Conservation (phyloP, 2,329 filamentous ascomycete species). For the Acrocalymma vagum region DNA sequence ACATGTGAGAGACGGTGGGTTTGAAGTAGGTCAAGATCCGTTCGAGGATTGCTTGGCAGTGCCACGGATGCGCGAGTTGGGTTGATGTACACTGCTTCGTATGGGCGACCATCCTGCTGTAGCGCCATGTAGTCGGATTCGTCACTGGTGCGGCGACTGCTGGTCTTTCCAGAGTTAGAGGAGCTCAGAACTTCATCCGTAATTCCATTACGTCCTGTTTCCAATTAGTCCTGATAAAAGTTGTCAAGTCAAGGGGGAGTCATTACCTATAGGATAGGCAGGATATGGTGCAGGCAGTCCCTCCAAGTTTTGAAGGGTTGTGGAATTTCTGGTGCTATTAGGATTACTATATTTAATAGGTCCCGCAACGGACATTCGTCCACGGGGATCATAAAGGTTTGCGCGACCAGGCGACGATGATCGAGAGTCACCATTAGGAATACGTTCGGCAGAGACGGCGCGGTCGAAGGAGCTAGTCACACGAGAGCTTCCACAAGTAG, state of each 20-base stretch:
- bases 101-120: constrained; percentile 34
- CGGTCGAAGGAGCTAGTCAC: constrained; percentile 49
- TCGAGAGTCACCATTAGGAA: constrained; percentile 39
- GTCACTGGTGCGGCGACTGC: constrained; percentile 43
- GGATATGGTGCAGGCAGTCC: constrained; percentile 20
- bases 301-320: constrained; percentile 43
- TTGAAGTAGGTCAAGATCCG: constrained; percentile 51
- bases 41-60: constrained; percentile 40
- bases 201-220: constrained; percentile 31
- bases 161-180: constrained; percentile 30
- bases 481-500: constrained; percentile 38
- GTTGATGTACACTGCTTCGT: constrained; percentile 45
- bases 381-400: constrained; percentile 18
- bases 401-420: constrained; percentile 37
- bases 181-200: constrained; percentile 23
- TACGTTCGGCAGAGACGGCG: constrained; percentile 46
- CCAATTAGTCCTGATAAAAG: constrained; percentile 12
- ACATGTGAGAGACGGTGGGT: constrained; percentile 59
- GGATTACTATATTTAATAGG: constrained; percentile 49
- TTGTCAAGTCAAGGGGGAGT: background rate
- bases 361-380: constrained; percentile 42
- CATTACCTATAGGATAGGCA: constrained; percentile 38
- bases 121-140: constrained; percentile 46
- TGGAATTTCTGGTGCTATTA: constrained; percentile 40
- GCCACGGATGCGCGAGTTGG: constrained; percentile 23